A percentile compares a stretch with the other conserved stretches of the same genome.
Conservation (phyloP, 78 protist genomes). For the Speleostelium caveatum region DNA sequence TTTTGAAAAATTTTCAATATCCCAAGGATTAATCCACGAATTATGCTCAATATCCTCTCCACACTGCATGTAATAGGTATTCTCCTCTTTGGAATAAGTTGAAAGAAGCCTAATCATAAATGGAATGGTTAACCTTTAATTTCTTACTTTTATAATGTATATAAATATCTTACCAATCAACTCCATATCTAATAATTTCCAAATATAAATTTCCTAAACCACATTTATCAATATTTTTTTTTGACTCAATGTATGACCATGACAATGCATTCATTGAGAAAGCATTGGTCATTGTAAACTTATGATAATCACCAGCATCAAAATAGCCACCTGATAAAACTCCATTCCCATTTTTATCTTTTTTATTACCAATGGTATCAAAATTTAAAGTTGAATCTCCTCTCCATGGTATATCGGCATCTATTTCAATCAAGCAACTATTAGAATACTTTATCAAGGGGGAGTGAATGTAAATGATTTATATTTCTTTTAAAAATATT, state of each 20-base stretch:
- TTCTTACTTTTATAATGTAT: too few species aligned
- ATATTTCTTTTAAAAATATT: too few species aligned
- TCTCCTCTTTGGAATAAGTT: not conserved
- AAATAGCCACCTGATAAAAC: slow-evolving; percentile 49
- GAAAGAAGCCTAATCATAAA: too few species aligned
- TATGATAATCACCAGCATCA: slow-evolving; percentile 73
- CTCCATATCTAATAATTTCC: slow-evolving; percentile 46
- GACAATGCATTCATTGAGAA: slow-evolving; percentile 64
- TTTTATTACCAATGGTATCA: not conserved
- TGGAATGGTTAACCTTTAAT: too few species aligned
- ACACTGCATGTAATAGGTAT: not conserved
- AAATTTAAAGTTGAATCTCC: slow-evolving; percentile 29
- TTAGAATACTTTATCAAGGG: too few species aligned
- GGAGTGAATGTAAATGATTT: too few species aligned
- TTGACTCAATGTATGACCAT: slow-evolving; percentile 47
- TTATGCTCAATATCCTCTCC: too few species aligned
- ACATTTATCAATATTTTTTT: slow-evolving; percentile 24
- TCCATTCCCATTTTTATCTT: slow-evolving; percentile 35
- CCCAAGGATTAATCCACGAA: not conserved
- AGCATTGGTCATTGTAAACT: slow-evolving; percentile 49
- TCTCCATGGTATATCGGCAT: slow-evolving; percentile 59
- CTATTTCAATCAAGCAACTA: too few species aligned
- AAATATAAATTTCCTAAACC: slow-evolving; percentile 27
- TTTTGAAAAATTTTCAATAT: too few species aligned
- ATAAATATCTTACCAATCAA: too few species aligned